Evolutionary conservation across 2,329 filamentous ascomycete species (phyloP).

Genomic region (Apiospora marii): DNA sequence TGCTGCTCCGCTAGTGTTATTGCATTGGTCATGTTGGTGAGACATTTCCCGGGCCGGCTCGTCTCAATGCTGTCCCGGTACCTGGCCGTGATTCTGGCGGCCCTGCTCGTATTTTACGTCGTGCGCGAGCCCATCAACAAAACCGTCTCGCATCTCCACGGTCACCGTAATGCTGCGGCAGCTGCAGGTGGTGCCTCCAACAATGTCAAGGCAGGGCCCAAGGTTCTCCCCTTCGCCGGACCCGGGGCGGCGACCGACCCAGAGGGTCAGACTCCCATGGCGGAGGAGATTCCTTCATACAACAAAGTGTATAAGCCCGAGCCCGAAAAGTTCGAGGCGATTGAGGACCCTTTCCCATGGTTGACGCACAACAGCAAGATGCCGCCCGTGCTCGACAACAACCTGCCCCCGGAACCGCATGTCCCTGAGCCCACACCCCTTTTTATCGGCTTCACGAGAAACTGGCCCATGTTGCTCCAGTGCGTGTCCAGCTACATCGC

Average conservation of each 20-base stretch:
- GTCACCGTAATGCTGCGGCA: not conserved
- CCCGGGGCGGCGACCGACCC: not conserved
- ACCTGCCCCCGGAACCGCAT: constrained; percentile 44
- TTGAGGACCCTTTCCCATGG: constrained; percentile 49
- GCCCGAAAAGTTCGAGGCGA: constrained; percentile 36
- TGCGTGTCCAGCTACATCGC: constrained; percentile 61
- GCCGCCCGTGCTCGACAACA: constrained; percentile 41
- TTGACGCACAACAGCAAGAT: constrained; percentile 40
- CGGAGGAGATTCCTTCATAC: not conserved
- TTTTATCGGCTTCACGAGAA: constrained; percentile 61
- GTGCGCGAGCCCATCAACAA: constrained; percentile 38
- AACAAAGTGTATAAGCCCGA: constrained; percentile 46
- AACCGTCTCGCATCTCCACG: constrained; percentile 27
- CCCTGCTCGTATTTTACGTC: constrained; percentile 42
- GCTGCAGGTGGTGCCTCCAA: not conserved
- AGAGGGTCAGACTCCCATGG: constrained; percentile 1
- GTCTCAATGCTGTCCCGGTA: constrained; percentile 42
- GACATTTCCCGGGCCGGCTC: constrained; percentile 32
- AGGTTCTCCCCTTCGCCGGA: not conserved
- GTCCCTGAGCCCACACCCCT: constrained; percentile 48
- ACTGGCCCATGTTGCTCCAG: constrained; percentile 61
- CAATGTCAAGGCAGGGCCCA: not conserved
- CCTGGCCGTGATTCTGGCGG: constrained; percentile 40
- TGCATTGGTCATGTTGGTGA: constrained; percentile 26
- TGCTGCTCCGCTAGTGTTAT: not conserved